Evolutionary conservation across 2,329 filamentous ascomycete species (phyloP).

Genomic region (Raffaelea albimanens): DNA sequence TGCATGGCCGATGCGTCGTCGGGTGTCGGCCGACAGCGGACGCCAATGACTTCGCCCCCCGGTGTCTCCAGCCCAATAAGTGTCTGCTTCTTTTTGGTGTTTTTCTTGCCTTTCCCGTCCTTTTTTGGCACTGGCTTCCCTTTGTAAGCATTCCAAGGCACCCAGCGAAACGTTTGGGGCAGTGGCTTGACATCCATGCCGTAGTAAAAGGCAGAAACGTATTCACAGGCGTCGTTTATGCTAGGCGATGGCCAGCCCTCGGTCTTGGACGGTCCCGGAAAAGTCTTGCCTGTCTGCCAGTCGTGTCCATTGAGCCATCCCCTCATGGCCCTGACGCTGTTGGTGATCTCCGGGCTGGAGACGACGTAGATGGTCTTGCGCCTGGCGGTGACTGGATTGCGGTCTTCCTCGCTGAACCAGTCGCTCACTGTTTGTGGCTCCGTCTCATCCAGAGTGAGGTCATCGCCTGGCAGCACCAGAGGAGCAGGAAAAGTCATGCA

Average conservation of each 20-base stretch:
- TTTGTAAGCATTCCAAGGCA: constrained; percentile 28
- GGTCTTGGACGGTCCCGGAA: neutral
- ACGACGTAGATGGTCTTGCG: constrained; percentile 46
- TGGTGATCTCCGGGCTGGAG: constrained; percentile 29
- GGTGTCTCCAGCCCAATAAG: constrained; percentile 36
- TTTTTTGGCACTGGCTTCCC: neutral
- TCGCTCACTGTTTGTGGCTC: constrained; percentile 41
- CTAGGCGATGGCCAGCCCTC: constrained; percentile 16
- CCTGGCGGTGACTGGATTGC: constrained; percentile 37
- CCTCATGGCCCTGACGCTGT: constrained; percentile 24
- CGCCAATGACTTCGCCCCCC: constrained; percentile 29
- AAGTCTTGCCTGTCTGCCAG: neutral
- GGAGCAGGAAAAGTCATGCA: constrained; percentile 43
- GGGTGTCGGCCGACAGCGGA: constrained; percentile 38
- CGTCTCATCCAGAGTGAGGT: constrained; percentile 44
- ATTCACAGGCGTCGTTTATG: constrained; percentile 23
- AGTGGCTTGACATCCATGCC: constrained; percentile 39
- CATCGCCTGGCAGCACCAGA: constrained; percentile 49
- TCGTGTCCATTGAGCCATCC: constrained; percentile 27
- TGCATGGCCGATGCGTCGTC: constrained; percentile 39
- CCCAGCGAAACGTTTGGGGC: constrained; percentile 31
- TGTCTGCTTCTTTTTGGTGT: too few species aligned
- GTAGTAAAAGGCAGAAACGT: constrained; percentile 40
- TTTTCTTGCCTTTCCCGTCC: constrained; percentile 15
- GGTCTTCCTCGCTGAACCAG: constrained; percentile 34